Base-by-base conservation (phyloP, 2,329 filamentous ascomycete species). In the Ophiostoma angusticollis region DNA sequence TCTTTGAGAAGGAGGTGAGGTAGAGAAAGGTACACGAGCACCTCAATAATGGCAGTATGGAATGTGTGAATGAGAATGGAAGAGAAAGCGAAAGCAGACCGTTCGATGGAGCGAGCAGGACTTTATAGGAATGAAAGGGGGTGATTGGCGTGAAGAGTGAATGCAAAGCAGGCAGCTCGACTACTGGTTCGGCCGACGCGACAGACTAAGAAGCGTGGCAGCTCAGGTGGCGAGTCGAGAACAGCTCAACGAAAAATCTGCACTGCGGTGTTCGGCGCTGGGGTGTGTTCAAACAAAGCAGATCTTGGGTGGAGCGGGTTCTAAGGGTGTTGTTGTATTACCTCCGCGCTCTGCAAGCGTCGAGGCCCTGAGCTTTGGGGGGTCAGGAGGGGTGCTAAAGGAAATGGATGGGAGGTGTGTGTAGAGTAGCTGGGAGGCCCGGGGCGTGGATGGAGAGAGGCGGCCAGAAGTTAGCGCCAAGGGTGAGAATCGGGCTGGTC, bases 41-140 rank as follows among this genome's bases (percentile, higher is more conserved):
- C 55, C 52, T 58, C 47, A 57, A 53, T 58, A 58, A 50, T 55
- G 53, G 47, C 55, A 57, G 56, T 56, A 51, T 47, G 50, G 49
- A 47, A 49, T 31, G 28, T 13, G 40, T 41, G 25, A 22, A 33
- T n/a, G 24, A 31, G 31, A 39, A 42, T 32, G 31, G 23, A 35
- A 21, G 34, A 30, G 23, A 36, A 33, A 14, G 30, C 17, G 18
- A 6, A 35, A 23, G 16, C 14, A 13, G 21, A 17, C 14, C 17
- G 8, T 7, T 35, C 16, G 27, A 31, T 12, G 17, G 25, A 35
- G 9, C 11, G 11, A 19, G 13, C 18, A 5, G 32, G 18, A 13
- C 36, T 40, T 36, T 40, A 40, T 35, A 35, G n/a, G n/a, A 22
- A 35, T 6, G 19, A 17, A 35, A 28, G 22, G 31, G 19, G 11